These are phyloP conservation scores for Agrostemma githago DNA, from an alignment of 148 eudicot species.

Conservation along the genomic window DNA sequence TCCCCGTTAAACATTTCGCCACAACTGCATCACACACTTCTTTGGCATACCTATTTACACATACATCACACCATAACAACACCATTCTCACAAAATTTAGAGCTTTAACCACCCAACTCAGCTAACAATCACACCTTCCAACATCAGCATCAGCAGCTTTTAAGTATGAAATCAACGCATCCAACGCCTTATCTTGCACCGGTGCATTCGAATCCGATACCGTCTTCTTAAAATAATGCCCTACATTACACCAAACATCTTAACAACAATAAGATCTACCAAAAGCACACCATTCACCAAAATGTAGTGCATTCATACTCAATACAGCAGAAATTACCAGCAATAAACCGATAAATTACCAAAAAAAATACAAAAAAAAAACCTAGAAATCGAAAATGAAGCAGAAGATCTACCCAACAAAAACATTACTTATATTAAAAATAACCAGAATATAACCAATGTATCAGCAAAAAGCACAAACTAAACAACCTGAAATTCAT, in stretches of 20 bases:
- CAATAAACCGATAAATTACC: too few relatives aligned
- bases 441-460: neutral
- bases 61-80: neutral
- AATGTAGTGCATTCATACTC: neutral
- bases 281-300: neutral
- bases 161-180: slow-evolving; percentile 75
- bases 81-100: neutral
- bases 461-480: neutral
- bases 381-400: too few relatives aligned
- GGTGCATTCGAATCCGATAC: slow-evolving; percentile 96
- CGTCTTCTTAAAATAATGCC: slow-evolving; percentile 71
- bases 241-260: slow-evolving; percentile 29
- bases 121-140: slow-evolving; percentile 50
- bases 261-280: neutral
- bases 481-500: neutral
- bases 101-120: neutral
- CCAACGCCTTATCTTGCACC: slow-evolving; percentile 94
- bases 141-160: slow-evolving; percentile 92
- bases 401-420: too few relatives aligned
- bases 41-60: slow-evolving; percentile 57
- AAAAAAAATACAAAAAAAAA: too few relatives aligned
- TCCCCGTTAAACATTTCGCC: slow-evolving; percentile 84
- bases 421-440: too few relatives aligned
- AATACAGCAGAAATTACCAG: too few relatives aligned
- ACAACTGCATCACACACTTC: slow-evolving; percentile 91